Percentiles rank a stretch among this genome's conserved stretches.
phyloP scores from a whole-genome alignment of 768 basidiomycete genomes.

The Naematelia encephala region DNA sequence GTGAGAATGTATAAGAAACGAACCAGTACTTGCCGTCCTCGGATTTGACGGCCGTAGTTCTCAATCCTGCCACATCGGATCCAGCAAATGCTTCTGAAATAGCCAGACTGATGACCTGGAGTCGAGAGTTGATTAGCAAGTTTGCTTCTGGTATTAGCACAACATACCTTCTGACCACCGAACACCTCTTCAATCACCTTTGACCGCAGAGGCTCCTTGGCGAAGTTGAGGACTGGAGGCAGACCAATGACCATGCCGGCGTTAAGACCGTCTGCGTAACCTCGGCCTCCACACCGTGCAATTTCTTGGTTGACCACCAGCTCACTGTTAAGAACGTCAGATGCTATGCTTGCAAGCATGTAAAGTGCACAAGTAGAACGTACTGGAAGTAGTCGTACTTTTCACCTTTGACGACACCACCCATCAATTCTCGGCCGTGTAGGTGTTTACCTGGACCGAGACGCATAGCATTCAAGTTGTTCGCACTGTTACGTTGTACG shows the following conservation, averaged over 20 bases:
- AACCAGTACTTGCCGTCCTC: constrained; percentile 63
- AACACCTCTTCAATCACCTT: constrained; percentile 64
- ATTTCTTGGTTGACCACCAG: constrained; percentile 77
- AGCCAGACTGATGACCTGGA: constrained; percentile 74
- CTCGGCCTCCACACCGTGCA: constrained; percentile 64
- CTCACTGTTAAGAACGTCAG: constrained; percentile 50
- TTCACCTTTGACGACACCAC: constrained; percentile 71
- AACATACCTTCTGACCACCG: constrained; percentile 61
- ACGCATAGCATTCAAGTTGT: constrained; percentile 82
- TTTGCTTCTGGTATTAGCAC: not conserved
- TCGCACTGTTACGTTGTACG: constrained; percentile 55
- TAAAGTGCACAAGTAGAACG: constrained; percentile 17
- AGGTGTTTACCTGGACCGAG: constrained; percentile 87
- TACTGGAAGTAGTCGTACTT: constrained; percentile 93
- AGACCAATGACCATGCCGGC: constrained; percentile 77
- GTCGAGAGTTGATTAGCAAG: not conserved
- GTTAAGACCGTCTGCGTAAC: constrained; percentile 76
- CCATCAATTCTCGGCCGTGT: constrained; percentile 71
- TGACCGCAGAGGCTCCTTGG: constrained; percentile 63
- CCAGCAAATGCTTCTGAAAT: constrained; percentile 85
- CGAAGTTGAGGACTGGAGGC: constrained; percentile 60
- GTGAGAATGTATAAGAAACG: not conserved
- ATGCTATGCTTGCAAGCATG: too few species aligned
- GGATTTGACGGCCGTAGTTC: constrained; percentile 70
- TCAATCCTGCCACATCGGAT: constrained; percentile 67